A percentile compares a stretch with the other conserved stretches of the same genome.
phyloP scores from a whole-genome alignment of 1,284 basidiomycete species.

The Heterobasidion irregulare region DNA sequence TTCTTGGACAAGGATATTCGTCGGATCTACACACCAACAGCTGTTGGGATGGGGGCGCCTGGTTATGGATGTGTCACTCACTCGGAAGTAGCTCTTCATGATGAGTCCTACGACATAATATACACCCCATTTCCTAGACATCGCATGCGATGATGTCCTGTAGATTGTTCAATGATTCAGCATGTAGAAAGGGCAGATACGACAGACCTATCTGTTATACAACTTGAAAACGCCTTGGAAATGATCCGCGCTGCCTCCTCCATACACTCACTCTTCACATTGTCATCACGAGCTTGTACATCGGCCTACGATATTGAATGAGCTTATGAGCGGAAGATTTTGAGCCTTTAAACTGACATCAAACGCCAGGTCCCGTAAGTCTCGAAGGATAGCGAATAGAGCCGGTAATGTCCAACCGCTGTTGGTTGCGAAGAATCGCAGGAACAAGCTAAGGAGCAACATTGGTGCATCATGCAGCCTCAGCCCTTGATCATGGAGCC shows the following conservation, averaged over 20 bases:
- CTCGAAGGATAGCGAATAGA: slow-evolving; percentile 71
- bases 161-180: neutral
- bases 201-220: slow-evolving; percentile 79
- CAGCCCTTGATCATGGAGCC: neutral
- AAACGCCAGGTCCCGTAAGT: slow-evolving; percentile 75
- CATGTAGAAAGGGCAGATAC: neutral
- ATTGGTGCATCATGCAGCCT: slow-evolving; percentile 15
- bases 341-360: slow-evolving; percentile 35
- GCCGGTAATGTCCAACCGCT: slow-evolving; percentile 79
- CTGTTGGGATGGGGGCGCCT: neutral
- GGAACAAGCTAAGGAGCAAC: slow-evolving; percentile 45
- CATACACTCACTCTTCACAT: slow-evolving; percentile 63
- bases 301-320: slow-evolving; percentile 47
- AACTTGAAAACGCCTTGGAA: slow-evolving; percentile 88
- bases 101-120: slow-evolving; percentile 92
- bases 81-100: slow-evolving; percentile 93
- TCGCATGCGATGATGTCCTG: slow-evolving; percentile 56
- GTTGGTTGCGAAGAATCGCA: slow-evolving; percentile 69
- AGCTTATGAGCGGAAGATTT: neutral
- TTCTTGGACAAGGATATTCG: slow-evolving; percentile 89
- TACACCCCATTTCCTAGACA: slow-evolving; percentile 89
- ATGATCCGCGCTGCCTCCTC: slow-evolving; percentile 90
- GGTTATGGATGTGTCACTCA: slow-evolving; percentile 26
- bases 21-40: slow-evolving; percentile 52
- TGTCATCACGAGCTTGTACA: slow-evolving; percentile 46